These are phyloP conservation scores for Tulasnella sp. DNA, from an alignment of 768 basidiomycete genomes.

Conservation along the genomic window DNA sequence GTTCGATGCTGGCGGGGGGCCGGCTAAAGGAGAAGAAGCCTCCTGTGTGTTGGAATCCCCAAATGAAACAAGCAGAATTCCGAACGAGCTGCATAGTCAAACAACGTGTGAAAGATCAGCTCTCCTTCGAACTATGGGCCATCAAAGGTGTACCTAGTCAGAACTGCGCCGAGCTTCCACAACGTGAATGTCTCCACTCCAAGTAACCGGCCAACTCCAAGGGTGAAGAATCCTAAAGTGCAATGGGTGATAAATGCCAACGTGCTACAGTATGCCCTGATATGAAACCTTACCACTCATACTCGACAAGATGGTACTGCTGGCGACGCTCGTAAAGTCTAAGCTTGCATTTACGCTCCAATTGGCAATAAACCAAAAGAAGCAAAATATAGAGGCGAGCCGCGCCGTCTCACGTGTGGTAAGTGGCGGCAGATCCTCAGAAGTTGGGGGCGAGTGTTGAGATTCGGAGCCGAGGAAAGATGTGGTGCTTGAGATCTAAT, in stretches of 20 bases:
- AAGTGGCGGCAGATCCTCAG: constrained; percentile 32
- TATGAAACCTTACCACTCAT: constrained; percentile 67
- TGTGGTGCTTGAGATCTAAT: constrained; percentile 1
- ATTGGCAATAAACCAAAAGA: constrained; percentile 91
- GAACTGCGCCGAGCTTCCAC: constrained; percentile 64
- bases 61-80: constrained; percentile 17
- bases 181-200: constrained; percentile 66
- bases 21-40: constrained; percentile 16
- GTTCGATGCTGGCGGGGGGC: constrained; percentile 16
- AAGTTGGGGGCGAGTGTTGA: constrained; percentile 2
- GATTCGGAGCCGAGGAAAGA: constrained; percentile 13
- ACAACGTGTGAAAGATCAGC: neutral
- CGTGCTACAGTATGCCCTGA: neutral
- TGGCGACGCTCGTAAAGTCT: constrained; percentile 85
- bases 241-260: neutral
- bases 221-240: constrained; percentile 76
- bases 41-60: neutral
- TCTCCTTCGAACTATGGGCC: neutral
- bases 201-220: constrained; percentile 71
- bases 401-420: constrained; percentile 59
- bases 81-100: constrained; percentile 10
- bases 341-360: constrained; percentile 81
- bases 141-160: constrained; percentile 49
- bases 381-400: constrained; percentile 70
- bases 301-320: constrained; percentile 77